Evolutionary conservation across 2,329 filamentous ascomycete species (phyloP), one percentile per base, ranked within the genome.

Genomic region (Monosporascus ibericus): DNA sequence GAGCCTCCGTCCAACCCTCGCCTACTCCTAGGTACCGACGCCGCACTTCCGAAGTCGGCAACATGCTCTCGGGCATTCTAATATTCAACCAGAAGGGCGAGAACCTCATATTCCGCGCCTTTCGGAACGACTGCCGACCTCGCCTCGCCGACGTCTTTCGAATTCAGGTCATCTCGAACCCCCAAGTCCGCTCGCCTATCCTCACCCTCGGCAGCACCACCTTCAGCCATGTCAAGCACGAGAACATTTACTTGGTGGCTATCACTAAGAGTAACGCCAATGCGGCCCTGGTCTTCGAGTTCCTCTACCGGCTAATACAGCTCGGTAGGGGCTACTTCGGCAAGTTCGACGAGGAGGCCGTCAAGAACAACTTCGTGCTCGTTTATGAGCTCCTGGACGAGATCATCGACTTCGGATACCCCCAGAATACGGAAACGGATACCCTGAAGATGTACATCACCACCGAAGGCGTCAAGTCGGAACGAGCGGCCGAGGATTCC

Each of bases 391-490:
- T 99, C 52, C 76, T 99, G 52, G 94, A 99, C 71, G 90, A 99
- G 75, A 96, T 99, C 66, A 85, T 99, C 69, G 94, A 99, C 73
- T 99, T 99, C 72, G 94, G 94, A 57, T 99, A 99, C 70, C 94
- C 94, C 36, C 94, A 99, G 71, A 97, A 97, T 71, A 99, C 94
- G 57, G 94, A 99, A 74, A 96, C 92, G 50, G 94, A 99, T 70
- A 97, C 94, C 17, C 78, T 99, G 63, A 99, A 99, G 75, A 97
- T 97, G 92, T 99, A 99, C 78, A 99, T 99, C 67, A 99, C 95
- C 44, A 99, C 94, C 37, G 94, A 99, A 75, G 94, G 94, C 53
- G 92, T 99, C 73, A 96, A 96, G 72, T 95, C 91, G 34, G 91
- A 91, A 70, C 78, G 85, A 60, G 85, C 81, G 60, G 87, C 85